A percentile compares a stretch with the other conserved stretches of the same genome.
Evolutionary conservation across 257 asterid species (phyloP).

Genomic region (Solanum chilense): DNA sequence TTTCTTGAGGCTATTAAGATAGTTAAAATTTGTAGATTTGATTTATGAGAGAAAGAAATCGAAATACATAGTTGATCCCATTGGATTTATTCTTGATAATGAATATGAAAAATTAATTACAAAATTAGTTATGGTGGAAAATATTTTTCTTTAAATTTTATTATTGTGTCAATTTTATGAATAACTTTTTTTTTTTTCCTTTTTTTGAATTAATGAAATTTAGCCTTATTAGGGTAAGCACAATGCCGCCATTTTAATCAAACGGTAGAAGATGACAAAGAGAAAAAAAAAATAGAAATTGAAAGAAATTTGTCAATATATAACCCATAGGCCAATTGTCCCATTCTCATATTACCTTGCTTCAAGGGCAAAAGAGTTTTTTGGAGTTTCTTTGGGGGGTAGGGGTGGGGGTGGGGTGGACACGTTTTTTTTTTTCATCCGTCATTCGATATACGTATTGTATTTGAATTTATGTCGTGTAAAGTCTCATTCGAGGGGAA

Average conservation of each 20-base stretch:
- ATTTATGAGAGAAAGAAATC: not conserved
- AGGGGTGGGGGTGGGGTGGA: not conserved
- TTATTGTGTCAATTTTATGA: slow-evolving; percentile 20
- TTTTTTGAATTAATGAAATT: slow-evolving; percentile 24
- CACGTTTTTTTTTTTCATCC: too few species aligned
- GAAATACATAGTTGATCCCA: not conserved
- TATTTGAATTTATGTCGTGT: too few species aligned
- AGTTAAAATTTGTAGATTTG: not conserved
- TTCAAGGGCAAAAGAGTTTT: slow-evolving; percentile 24
- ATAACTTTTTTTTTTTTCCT: slow-evolving; percentile 7
- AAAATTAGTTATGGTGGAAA: not conserved
- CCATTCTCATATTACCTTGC: slow-evolving; percentile 29
- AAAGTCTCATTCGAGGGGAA: not conserved
- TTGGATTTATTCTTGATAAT: not conserved
- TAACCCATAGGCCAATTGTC: slow-evolving; percentile 17
- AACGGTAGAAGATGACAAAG: slow-evolving; percentile 9
- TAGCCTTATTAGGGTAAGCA: slow-evolving; percentile 20
- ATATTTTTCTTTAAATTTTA: not conserved
- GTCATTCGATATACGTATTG: too few species aligned
- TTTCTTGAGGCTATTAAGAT: not conserved
- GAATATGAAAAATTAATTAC: not conserved
- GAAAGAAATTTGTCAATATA: not conserved
- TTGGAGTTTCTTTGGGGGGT: not conserved
- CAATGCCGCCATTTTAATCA: slow-evolving; percentile 14
- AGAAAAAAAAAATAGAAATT: not conserved